Conservation (phyloP, 768 basidiomycete species). For the Suillus variegatus region DNA sequence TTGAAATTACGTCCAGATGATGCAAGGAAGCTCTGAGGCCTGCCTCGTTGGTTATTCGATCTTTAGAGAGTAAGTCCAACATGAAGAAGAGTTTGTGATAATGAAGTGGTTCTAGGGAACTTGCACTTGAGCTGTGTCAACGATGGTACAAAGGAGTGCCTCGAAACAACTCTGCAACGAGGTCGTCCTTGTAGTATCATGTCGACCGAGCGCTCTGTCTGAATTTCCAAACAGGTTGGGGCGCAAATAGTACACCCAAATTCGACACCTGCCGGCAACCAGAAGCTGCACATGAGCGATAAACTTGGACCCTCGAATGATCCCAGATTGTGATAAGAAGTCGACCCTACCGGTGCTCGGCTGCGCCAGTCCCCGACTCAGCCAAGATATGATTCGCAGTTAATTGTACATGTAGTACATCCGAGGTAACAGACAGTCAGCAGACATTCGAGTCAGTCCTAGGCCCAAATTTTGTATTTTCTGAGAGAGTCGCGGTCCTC, state of each 20-base stretch:
- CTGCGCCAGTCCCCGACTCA: too few species aligned
- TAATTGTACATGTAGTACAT: too few species aligned
- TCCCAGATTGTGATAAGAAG: conserved; percentile 2
- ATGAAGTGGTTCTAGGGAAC: too few species aligned
- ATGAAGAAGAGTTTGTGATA: background rate
- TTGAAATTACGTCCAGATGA: conserved; percentile 28
- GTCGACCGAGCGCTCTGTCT: background rate
- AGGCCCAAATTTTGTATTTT: too few species aligned
- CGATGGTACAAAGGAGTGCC: too few species aligned
- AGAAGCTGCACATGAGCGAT: background rate
- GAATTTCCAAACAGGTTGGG: background rate
- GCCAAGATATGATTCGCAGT: too few species aligned
- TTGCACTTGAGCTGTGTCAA: background rate
- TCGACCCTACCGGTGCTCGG: background rate
- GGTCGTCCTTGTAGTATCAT: background rate
- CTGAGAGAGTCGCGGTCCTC: too few species aligned
- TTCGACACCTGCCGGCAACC: background rate
- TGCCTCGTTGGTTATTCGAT: conserved; percentile 17
- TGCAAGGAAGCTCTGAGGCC: conserved; percentile 18
- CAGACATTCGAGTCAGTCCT: too few species aligned
- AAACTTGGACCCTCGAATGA: background rate
- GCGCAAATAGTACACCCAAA: background rate
- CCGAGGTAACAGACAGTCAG: too few species aligned
- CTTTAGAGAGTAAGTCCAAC: conserved; percentile 3
- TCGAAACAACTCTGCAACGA: background rate